These are phyloP conservation scores for Fraxinus americana DNA, from an alignment of 257 asterid genomes.

Conservation along the genomic window DNA sequence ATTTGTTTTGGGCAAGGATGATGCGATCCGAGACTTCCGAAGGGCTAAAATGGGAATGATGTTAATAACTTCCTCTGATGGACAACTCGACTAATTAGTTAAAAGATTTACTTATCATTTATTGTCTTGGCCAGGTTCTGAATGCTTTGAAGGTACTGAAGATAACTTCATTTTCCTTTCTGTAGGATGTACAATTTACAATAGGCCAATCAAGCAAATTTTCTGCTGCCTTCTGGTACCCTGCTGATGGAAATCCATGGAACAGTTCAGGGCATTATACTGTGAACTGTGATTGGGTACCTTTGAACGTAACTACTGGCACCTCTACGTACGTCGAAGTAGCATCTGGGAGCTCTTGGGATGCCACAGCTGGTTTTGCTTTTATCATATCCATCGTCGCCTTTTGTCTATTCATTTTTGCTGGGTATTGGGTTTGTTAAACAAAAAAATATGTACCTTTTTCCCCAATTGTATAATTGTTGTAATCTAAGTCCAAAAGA, in stretches of 20 bases:
- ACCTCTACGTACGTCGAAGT: slow-evolving; percentile 32
- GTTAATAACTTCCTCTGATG: not conserved
- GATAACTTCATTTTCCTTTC: not conserved
- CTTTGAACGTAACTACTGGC: slow-evolving; percentile 53
- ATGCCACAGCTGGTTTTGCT: slow-evolving; percentile 72
- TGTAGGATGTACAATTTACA: slow-evolving; percentile 79
- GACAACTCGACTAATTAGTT: not conserved
- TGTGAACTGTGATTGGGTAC: slow-evolving; percentile 71
- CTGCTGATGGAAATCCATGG: slow-evolving; percentile 70
- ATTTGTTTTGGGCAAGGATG: not conserved
- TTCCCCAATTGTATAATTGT: slow-evolving; percentile 39
- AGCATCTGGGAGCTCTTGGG: slow-evolving; percentile 58
- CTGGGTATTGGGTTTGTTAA: slow-evolving; percentile 55
- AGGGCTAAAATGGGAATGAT: not conserved
- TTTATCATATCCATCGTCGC: slow-evolving; percentile 68
- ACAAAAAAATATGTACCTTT: slow-evolving; percentile 49
- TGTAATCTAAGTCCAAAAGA: no score
- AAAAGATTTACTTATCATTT: not conserved
- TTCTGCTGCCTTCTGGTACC: slow-evolving; percentile 69
- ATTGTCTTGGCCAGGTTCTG: not conserved
- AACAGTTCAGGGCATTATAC: slow-evolving; percentile 75
- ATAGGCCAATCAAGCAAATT: slow-evolving; percentile 70
- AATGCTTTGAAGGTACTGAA: not conserved
- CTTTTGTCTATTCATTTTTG: slow-evolving; percentile 57
- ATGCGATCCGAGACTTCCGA: not conserved